These are phyloP conservation scores for Aspergillus transmontanensis DNA, from an alignment of 2,329 filamentous ascomycete species.

Conservation along the genomic window DNA sequence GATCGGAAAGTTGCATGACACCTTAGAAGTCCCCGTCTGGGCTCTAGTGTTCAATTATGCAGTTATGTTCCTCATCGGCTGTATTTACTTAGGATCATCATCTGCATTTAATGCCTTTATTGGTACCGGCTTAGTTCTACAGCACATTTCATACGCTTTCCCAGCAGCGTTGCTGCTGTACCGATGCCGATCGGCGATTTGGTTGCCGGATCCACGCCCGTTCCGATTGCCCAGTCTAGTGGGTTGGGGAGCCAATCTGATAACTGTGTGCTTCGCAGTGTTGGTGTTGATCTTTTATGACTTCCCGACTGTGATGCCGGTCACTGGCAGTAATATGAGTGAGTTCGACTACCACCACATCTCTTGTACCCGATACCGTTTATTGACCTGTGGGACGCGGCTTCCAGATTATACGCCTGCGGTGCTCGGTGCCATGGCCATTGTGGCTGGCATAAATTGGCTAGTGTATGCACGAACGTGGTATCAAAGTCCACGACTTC, in stretches of 20 bases:
- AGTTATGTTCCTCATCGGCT: slow-evolving; percentile 29
- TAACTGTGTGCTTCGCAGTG: slow-evolving; percentile 26
- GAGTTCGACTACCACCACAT: slow-evolving; percentile 9
- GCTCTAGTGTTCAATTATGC: slow-evolving; percentile 22
- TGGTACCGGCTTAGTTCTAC: slow-evolving; percentile 20
- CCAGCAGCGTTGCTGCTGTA: slow-evolving; percentile 31
- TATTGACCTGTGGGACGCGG: neutral
- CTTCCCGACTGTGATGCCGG: slow-evolving; percentile 31
- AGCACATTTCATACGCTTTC: slow-evolving; percentile 28
- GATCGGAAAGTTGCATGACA: slow-evolving; percentile 19
- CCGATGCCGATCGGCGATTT: slow-evolving; percentile 25
- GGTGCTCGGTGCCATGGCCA: slow-evolving; percentile 22
- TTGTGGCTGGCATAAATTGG: slow-evolving; percentile 26
- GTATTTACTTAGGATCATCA: slow-evolving; percentile 30
- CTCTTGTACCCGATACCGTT: neutral
- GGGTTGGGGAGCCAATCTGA: slow-evolving; percentile 31
- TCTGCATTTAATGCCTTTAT: slow-evolving; percentile 33
- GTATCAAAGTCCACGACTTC: slow-evolving; percentile 1
- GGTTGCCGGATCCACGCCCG: slow-evolving; percentile 13
- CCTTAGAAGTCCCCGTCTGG: slow-evolving; percentile 26
- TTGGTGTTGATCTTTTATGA: slow-evolving; percentile 33
- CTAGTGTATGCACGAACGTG: slow-evolving; percentile 17
- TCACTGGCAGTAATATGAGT: slow-evolving; percentile 35
- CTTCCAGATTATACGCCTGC: slow-evolving; percentile 22
- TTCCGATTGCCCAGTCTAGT: slow-evolving; percentile 24